Percentiles rank a stretch among this genome's conserved stretches.
These are phyloP conservation scores for Priceomyces medius DNA, from an alignment of 805 yeast species.

Conservation along the genomic window DNA sequence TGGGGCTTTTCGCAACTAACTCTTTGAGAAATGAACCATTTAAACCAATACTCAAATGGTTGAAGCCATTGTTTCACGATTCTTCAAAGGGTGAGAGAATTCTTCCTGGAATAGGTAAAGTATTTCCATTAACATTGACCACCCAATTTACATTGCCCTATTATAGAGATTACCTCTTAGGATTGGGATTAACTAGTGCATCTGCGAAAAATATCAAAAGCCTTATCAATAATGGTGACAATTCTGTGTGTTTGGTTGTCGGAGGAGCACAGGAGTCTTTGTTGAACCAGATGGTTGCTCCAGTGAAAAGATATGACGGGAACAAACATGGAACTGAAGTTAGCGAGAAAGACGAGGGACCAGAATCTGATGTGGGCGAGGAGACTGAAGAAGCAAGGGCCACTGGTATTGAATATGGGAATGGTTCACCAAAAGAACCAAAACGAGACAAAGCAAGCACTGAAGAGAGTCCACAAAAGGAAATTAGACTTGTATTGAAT, in stretches of 20 bases:
- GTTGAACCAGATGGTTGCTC: conserved; percentile 42
- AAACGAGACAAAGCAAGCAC: background rate
- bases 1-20: conserved; percentile 75
- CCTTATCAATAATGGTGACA: conserved; percentile 58
- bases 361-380: background rate
- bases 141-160: conserved; percentile 84
- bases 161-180: conserved; percentile 79
- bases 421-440: background rate
- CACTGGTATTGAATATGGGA: background rate
- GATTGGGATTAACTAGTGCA: conserved; percentile 84
- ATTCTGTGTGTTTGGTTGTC: conserved; percentile 83
- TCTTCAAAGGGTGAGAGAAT: conserved; percentile 65
- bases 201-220: conserved; percentile 68
- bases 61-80: conserved; percentile 49
- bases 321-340: conserved; percentile 19
- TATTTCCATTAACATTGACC: conserved; percentile 74
- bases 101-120: conserved; percentile 80
- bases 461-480: conserved; percentile 25
- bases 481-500: conserved; percentile 67
- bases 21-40: conserved; percentile 43
- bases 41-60: conserved; percentile 31
- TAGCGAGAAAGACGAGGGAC: conserved; percentile 5
- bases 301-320: conserved; percentile 31
- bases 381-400: conserved; percentile 1
- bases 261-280: conserved; percentile 96